phyloP scores from a whole-genome alignment of 2,329 filamentous ascomycete species.

The Aspergillus brunneoviolaceus region DNA sequence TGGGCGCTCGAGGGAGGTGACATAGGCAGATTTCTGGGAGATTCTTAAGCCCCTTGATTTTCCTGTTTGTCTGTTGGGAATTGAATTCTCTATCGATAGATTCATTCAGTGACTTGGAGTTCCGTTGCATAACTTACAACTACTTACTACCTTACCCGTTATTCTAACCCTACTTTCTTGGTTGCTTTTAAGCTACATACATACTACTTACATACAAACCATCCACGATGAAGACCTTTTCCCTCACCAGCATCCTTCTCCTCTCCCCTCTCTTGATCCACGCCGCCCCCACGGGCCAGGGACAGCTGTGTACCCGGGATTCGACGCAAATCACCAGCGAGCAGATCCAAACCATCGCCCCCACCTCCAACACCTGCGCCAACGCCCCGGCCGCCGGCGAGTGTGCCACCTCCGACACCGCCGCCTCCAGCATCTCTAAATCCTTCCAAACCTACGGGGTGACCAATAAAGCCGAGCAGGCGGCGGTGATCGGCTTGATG shows the following conservation, averaged over 20 bases:
- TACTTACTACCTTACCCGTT: background rate
- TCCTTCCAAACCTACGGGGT: slow-evolving; percentile 61
- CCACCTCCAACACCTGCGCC: slow-evolving; percentile 56
- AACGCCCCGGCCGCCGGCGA: slow-evolving; percentile 51
- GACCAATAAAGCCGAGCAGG: slow-evolving; percentile 58
- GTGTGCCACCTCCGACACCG: slow-evolving; percentile 65
- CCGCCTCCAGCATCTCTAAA: slow-evolving; percentile 56
- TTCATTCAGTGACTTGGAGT: background rate
- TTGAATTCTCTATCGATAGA: background rate
- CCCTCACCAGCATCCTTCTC: slow-evolving; percentile 11
- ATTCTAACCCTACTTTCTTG: background rate
- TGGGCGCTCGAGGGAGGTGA: background rate
- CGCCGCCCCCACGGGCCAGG: background rate
- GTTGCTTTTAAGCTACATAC: background rate
- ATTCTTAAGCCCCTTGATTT: background rate
- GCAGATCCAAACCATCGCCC: slow-evolving; percentile 52
- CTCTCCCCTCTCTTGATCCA: slow-evolving; percentile 19
- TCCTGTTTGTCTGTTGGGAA: background rate
- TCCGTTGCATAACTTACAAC: too few relatives aligned
- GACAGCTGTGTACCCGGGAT: background rate
- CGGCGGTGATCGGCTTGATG: slow-evolving; percentile 69
- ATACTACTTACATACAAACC: background rate
- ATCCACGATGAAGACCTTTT: slow-evolving; percentile 12
- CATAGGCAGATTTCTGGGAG: background rate
- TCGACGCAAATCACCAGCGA: slow-evolving; percentile 23